These are phyloP conservation scores for Cryptosporidium andersoni DNA, from an alignment of 169 alveolate species.

Conservation along the genomic window DNA sequence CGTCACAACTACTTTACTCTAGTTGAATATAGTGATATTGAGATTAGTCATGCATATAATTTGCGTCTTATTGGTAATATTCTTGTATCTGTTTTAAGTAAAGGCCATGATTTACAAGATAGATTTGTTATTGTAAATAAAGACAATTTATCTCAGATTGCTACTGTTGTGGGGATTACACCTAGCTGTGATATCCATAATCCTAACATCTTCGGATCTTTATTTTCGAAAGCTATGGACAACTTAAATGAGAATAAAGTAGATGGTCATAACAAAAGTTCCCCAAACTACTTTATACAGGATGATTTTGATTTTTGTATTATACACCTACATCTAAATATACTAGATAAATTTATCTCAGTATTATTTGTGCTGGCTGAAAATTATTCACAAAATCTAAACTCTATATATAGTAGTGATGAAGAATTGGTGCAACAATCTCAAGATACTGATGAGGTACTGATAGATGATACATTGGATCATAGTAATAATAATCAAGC, in stretches of 20 bases:
- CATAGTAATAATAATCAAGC: not conserved
- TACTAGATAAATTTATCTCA: conserved; percentile 42
- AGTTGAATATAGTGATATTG: conserved; percentile 51
- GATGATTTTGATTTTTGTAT: conserved; percentile 64
- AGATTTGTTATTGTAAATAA: conserved; percentile 38
- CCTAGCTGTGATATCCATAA: conserved; percentile 47
- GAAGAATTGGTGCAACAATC: not conserved
- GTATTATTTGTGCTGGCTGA: conserved; percentile 34
- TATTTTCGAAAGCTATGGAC: conserved; percentile 61
- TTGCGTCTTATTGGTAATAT: conserved; percentile 41
- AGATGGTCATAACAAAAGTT: conserved; percentile 7
- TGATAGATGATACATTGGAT: not conserved
- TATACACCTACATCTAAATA: conserved; percentile 22
- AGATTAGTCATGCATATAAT: conserved; percentile 53
- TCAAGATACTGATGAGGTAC: conserved; percentile 1
- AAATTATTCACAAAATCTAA: conserved; percentile 3
- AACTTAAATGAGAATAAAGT: conserved; percentile 29
- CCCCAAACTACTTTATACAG: conserved; percentile 36
- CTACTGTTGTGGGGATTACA: conserved; percentile 61
- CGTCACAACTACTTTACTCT: conserved; percentile 56
- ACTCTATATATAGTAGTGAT: not conserved
- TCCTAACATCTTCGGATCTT: conserved; percentile 60
- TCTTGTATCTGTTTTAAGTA: conserved; percentile 14
- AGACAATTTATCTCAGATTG: conserved; percentile 11
- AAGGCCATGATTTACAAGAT: conserved; percentile 38